phyloP scores from a whole-genome alignment of 371 early-diverging fungal genomes.

The Actinomortierella wolfii region DNA sequence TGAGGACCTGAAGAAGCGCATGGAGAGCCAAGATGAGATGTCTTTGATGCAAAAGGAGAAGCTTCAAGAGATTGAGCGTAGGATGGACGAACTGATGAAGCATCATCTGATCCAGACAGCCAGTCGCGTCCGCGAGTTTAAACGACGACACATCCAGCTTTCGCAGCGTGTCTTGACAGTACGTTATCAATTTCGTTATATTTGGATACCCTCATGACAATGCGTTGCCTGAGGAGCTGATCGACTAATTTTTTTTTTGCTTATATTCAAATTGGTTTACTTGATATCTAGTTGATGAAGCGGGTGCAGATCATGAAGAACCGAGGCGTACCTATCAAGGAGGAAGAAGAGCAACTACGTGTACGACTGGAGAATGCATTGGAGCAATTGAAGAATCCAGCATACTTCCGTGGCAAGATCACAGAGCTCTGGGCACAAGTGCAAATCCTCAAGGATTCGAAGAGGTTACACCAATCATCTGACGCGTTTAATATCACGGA shows the following conservation, averaged over 20 bases:
- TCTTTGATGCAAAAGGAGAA: constrained; percentile 63
- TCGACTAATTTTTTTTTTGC: not conserved
- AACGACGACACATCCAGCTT: constrained; percentile 73
- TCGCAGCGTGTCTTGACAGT: constrained; percentile 73
- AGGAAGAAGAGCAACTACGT: constrained; percentile 82
- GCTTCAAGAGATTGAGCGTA: constrained; percentile 62
- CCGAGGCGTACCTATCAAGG: constrained; percentile 78
- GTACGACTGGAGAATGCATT: constrained; percentile 74
- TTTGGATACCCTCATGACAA: too few relatives aligned
- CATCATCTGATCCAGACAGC: constrained; percentile 64
- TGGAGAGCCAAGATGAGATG: constrained; percentile 73
- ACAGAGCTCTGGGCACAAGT: constrained; percentile 83
- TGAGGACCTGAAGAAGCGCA: constrained; percentile 83
- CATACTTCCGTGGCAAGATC: constrained; percentile 79
- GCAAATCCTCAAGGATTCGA: constrained; percentile 76
- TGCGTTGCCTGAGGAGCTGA: too few relatives aligned
- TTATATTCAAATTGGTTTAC: too few relatives aligned
- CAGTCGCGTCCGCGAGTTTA: constrained; percentile 68
- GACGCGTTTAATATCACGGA: constrained; percentile 49
- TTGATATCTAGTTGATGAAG: constrained; percentile 69
- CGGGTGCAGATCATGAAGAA: constrained; percentile 79
- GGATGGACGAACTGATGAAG: constrained; percentile 65
- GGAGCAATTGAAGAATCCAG: constrained; percentile 74
- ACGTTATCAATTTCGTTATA: constrained; percentile 2
- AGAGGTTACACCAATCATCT: constrained; percentile 50